Evolutionary conservation across 495 filamentous ascomycete genomes (phyloP).

Genomic region (Aspergillus ostianus): DNA sequence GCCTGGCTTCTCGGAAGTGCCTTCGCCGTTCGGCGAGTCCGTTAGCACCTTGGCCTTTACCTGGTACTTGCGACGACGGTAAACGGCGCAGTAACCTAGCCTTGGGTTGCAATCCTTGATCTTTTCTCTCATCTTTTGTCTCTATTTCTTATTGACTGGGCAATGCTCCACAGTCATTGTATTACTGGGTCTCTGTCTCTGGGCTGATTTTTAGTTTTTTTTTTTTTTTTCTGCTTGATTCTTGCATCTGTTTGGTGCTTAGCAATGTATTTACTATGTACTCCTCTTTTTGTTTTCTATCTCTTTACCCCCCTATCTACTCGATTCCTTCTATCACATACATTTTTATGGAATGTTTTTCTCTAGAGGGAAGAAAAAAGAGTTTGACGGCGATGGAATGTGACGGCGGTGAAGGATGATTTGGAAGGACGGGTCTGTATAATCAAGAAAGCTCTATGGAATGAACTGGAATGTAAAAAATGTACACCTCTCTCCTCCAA

Average conservation of each 20-base stretch:
- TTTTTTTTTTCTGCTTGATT: conserved; percentile 14
- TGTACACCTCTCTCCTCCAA: not conserved
- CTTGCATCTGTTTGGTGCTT: conserved; percentile 32
- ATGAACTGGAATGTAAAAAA: conserved; percentile 11
- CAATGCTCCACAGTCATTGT: conserved; percentile 28
- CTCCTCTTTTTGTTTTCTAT: conserved; percentile 3
- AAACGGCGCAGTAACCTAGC: conserved; percentile 15
- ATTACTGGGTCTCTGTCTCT: conserved; percentile 39
- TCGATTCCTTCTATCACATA: conserved; percentile 9
- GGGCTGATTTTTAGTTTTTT: conserved; percentile 21
- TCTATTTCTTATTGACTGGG: conserved; percentile 19
- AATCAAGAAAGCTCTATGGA: conserved; percentile 10
- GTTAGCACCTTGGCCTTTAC: conserved; percentile 76
- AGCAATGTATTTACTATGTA: conserved; percentile 15
- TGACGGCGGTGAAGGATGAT: not conserved
- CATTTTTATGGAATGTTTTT: not conserved
- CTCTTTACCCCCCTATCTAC: conserved; percentile 8
- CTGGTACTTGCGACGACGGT: conserved; percentile 89
- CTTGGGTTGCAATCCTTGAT: conserved; percentile 8
- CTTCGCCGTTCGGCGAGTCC: conserved; percentile 69
- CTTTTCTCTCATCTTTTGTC: conserved; percentile 15
- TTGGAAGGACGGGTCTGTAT: conserved; percentile 8
- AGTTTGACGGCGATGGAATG: not conserved
- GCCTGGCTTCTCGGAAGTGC: conserved; percentile 83
- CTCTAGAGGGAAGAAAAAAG: not conserved